These are phyloP conservation scores for Alternaria arbusti DNA, from an alignment of 2,329 filamentous ascomycete genomes.

Conservation along the genomic window DNA sequence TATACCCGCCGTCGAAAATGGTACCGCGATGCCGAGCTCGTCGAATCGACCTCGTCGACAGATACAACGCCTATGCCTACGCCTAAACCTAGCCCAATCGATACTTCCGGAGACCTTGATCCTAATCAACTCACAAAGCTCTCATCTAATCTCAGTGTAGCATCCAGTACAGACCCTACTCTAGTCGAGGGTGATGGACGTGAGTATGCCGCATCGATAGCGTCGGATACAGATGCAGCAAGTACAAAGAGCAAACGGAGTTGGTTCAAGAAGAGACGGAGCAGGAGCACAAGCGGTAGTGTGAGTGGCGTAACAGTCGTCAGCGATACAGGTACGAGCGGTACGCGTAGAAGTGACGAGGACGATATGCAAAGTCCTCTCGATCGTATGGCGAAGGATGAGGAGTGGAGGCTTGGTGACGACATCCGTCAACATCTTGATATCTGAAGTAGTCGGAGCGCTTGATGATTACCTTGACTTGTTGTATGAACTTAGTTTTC, in stretches of 20 bases:
- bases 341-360: conserved; percentile 48
- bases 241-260: conserved; percentile 41
- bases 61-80: conserved; percentile 55
- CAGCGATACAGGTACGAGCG: conserved; percentile 36
- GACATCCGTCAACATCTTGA: conserved; percentile 85
- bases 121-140: conserved; percentile 29
- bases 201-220: conserved; percentile 34
- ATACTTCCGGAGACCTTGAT: conserved; percentile 31
- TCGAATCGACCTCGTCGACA: conserved; percentile 67
- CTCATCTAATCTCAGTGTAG: conserved; percentile 32
- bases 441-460: conserved; percentile 20
- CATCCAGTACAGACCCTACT: conserved; percentile 32
- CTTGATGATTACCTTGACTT: not conserved
- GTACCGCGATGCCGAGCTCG: conserved; percentile 94
- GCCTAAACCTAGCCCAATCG: conserved; percentile 41
- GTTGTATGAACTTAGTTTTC: not conserved
- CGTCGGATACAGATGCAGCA: conserved; percentile 38
- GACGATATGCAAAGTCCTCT: conserved; percentile 60
- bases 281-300: conserved; percentile 37
- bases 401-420: conserved; percentile 80
- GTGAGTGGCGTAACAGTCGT: conserved; percentile 39
- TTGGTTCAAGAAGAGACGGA: conserved; percentile 47
- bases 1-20: conserved; percentile 95
- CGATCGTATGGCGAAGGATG: conserved; percentile 57
- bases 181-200: conserved; percentile 27